A percentile compares a stretch with the other conserved stretches of the same genome.
These are phyloP conservation scores for Cutaneotrichosporon cutaneum DNA, from an alignment of 1,284 basidiomycete genomes.

Conservation along the genomic window DNA sequence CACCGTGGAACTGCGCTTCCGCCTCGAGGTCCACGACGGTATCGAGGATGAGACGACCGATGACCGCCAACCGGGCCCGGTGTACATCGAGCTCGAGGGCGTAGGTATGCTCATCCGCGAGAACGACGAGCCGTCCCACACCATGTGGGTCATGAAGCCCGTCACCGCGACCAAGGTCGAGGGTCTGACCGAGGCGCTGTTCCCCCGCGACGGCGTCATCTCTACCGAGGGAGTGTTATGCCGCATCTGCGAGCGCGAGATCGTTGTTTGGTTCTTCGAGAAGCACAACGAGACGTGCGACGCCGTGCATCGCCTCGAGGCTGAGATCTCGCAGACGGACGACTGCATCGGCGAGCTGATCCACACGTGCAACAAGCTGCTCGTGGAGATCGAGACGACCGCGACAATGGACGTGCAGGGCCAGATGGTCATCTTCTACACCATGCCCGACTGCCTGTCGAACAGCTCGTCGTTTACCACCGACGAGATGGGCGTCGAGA, in stretches of 20 bases:
- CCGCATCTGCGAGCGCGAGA: slow-evolving; percentile 94
- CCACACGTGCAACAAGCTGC: slow-evolving; percentile 75
- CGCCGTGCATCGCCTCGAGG: slow-evolving; percentile 93
- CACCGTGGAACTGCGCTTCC: slow-evolving; percentile 89
- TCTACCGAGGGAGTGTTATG: slow-evolving; percentile 86
- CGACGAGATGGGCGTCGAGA: slow-evolving; percentile 63
- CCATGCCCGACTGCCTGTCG: slow-evolving; percentile 32
- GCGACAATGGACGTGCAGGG: slow-evolving; percentile 34
- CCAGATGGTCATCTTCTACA: slow-evolving; percentile 78
- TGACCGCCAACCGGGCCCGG: slow-evolving; percentile 55
- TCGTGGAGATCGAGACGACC: slow-evolving; percentile 57
- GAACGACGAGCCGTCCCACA: slow-evolving; percentile 83
- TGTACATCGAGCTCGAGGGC: slow-evolving; percentile 87
- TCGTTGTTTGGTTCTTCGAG: slow-evolving; percentile 99
- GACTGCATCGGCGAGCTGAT: slow-evolving; percentile 85
- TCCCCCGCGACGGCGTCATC: slow-evolving; percentile 72
- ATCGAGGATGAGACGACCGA: slow-evolving; percentile 38
- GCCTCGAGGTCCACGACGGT: slow-evolving; percentile 60
- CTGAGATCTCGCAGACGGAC: slow-evolving; percentile 90
- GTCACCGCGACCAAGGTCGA: slow-evolving; percentile 57
- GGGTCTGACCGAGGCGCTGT: slow-evolving; percentile 52
- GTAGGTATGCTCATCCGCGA: slow-evolving; percentile 99
- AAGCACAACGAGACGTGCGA: slow-evolving; percentile 99
- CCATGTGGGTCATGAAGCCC: slow-evolving; percentile 98
- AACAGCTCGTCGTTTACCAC: slow-evolving; percentile 7